These are phyloP conservation scores for Forsythia suspensa DNA, from an alignment of 257 asterid genomes.

Conservation along the genomic window DNA sequence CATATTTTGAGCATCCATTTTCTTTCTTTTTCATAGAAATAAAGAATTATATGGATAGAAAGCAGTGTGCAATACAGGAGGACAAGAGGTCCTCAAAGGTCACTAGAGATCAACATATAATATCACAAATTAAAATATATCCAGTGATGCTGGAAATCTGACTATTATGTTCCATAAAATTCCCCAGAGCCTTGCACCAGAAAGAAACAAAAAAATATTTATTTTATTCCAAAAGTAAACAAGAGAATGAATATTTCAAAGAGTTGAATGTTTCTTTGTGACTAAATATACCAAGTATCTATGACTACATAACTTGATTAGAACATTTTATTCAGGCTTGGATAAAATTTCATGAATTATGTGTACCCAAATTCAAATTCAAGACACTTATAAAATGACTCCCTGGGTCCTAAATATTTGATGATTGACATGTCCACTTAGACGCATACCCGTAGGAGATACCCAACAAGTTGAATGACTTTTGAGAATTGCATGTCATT, in stretches of 20 bases:
- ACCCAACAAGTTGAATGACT: background rate
- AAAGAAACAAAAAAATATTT: background rate
- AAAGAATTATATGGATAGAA: background rate
- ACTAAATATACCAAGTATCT: background rate
- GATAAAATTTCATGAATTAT: background rate
- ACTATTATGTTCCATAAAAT: background rate
- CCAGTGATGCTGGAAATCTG: background rate
- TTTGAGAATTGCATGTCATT: slow-evolving; percentile 1
- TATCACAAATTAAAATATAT: background rate
- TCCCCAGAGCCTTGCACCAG: background rate
- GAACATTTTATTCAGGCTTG: background rate
- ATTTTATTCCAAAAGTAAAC: background rate
- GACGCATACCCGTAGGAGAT: background rate
- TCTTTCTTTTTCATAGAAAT: background rate
- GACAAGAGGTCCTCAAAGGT: slow-evolving; percentile 7
- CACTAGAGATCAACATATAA: background rate
- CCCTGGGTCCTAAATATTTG: background rate
- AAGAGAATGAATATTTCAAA: background rate
- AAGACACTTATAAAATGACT: background rate
- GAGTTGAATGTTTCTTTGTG: background rate
- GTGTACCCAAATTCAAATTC: background rate
- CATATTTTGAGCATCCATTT: slow-evolving; percentile 1
- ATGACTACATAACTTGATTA: background rate
- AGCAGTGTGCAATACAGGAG: background rate
- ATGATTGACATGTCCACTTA: background rate